Evolutionary conservation across 2,329 filamentous ascomycete species (phyloP).

Genomic region (Penicillium expansum): DNA sequence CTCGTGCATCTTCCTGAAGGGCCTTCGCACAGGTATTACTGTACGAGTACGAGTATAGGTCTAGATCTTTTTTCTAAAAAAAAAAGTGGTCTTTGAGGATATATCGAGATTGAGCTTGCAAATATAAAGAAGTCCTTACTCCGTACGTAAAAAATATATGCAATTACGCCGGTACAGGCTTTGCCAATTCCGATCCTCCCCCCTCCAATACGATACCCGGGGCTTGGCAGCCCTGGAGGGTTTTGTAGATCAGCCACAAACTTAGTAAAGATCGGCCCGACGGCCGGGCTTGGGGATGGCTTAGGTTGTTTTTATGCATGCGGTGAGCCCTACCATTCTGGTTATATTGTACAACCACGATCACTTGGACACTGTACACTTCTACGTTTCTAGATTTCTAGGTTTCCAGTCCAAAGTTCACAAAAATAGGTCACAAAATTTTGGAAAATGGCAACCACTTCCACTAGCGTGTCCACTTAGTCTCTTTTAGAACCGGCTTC

Average conservation of each 20-base stretch:
- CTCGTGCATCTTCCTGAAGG: conserved; percentile 15
- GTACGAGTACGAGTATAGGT: background rate
- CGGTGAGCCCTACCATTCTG: conserved; percentile 2
- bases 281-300: conserved; percentile 12
- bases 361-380: background rate
- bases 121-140: background rate
- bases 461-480: conserved; percentile 9
- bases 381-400: background rate
- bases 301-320: conserved; percentile 14
- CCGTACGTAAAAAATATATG: background rate
- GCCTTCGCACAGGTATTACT: conserved; percentile 11
- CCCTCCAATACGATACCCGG: conserved; percentile 14
- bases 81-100: background rate
- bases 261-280: conserved; percentile 19
- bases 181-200: background rate
- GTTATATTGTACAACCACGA: background rate
- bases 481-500: conserved; percentile 8
- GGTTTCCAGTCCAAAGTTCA: background rate
- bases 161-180: background rate
- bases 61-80: background rate
- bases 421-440: background rate
- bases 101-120: background rate
- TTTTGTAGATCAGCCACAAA: conserved; percentile 24
- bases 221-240: conserved; percentile 19
- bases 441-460: background rate